A percentile compares a stretch with the other conserved stretches of the same genome.
Evolutionary conservation across 2,329 filamentous ascomycete species (phyloP).

Genomic region (Penicillium vulpinum): DNA sequence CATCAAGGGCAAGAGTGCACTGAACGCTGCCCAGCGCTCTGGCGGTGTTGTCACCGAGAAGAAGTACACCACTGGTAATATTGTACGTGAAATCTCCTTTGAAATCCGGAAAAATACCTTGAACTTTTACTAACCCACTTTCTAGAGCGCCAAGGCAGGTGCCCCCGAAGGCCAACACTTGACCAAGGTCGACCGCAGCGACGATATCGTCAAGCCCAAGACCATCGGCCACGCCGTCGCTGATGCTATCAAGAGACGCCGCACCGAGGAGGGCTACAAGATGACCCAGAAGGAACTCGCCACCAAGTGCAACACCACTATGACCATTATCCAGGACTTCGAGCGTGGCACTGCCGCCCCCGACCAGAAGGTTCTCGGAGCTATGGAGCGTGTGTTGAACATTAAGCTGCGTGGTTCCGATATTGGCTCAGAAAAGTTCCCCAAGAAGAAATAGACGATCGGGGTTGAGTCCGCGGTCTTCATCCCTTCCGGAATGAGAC

Average conservation of each 20-base stretch:
- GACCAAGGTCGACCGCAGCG: constrained; percentile 94
- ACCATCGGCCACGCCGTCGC: constrained; percentile 80
- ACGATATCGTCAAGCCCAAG: constrained; percentile 97
- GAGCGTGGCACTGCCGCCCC: constrained; percentile 76
- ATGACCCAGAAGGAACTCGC: constrained; percentile 92
- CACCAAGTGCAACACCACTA: constrained; percentile 85
- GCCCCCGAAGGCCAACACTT: constrained; percentile 83
- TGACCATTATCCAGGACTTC: constrained; percentile 76
- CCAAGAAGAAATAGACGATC: constrained; percentile 64
- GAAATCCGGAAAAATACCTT: not conserved
- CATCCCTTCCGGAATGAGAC: constrained; percentile 23
- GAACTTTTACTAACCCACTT: constrained; percentile 13
- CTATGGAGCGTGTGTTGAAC: constrained; percentile 82
- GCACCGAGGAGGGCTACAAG: constrained; percentile 81
- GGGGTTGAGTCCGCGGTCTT: constrained; percentile 29
- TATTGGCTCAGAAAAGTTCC: constrained; percentile 80
- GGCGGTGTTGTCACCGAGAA: constrained; percentile 88
- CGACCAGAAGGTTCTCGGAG: constrained; percentile 77
- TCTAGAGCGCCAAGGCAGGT: constrained; percentile 47
- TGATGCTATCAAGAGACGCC: constrained; percentile 76
- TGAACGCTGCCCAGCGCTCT: constrained; percentile 85
- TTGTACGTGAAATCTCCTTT: constrained; percentile 53
- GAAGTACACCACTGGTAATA: constrained; percentile 78
- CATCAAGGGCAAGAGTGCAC: constrained; percentile 74
- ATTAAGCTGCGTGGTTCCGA: constrained; percentile 82